phyloP scores from a whole-genome alignment of 1,284 basidiomycete genomes.

The Ustilago cynodontis region DNA sequence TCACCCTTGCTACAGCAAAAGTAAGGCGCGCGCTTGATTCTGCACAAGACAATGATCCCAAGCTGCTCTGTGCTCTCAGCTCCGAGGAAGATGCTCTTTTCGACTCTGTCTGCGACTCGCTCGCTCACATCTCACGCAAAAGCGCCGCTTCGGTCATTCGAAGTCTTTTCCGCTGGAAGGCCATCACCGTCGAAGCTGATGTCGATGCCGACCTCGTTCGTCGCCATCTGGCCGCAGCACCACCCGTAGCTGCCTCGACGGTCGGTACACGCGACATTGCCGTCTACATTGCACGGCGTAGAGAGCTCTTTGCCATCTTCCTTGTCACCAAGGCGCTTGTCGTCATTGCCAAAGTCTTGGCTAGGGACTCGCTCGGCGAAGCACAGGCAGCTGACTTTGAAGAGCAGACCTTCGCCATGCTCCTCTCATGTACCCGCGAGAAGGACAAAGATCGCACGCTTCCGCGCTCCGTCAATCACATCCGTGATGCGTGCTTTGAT shows the following conservation, averaged over 20 bases:
- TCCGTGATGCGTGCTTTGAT: constrained; percentile 62
- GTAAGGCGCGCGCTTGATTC: constrained; percentile 52
- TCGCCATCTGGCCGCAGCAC: constrained; percentile 38
- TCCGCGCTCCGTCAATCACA: constrained; percentile 37
- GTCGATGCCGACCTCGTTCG: constrained; percentile 39
- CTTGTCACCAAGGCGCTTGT: constrained; percentile 46
- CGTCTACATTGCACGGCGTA: constrained; percentile 48
- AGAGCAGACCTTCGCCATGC: constrained; percentile 58
- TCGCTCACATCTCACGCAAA: constrained; percentile 87
- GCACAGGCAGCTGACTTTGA: constrained; percentile 51
- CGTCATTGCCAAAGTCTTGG: constrained; percentile 45
- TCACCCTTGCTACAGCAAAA: constrained; percentile 51
- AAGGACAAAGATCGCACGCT: constrained; percentile 54
- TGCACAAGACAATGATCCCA: constrained; percentile 47
- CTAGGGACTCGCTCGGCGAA: constrained; percentile 35
- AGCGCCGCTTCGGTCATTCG: constrained; percentile 87
- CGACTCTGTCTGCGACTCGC: constrained; percentile 82
- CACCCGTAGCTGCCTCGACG: constrained; percentile 1
- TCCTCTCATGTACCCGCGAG: constrained; percentile 59
- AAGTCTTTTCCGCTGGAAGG: constrained; percentile 87
- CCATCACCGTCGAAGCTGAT: constrained; percentile 41
- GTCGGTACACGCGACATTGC: constrained; percentile 45
- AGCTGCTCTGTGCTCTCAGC: constrained; percentile 73
- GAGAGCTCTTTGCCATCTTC: constrained; percentile 53
- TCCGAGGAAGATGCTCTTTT: constrained; percentile 80